Evolutionary conservation across 148 eudicot genomes (phyloP).

Genomic region (Camellia granthamiana): DNA sequence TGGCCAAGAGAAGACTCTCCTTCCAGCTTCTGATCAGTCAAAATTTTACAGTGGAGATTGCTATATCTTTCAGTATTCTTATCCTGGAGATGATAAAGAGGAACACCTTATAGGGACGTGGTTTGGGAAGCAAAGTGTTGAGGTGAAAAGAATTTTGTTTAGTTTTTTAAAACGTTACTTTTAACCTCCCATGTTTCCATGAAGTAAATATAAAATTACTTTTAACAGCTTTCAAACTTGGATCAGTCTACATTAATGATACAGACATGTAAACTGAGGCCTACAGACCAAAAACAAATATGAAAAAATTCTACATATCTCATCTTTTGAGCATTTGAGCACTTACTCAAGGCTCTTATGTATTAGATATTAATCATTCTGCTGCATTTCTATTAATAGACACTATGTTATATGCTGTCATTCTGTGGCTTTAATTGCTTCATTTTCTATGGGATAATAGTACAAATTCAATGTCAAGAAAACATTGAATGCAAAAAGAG

Average conservation of each 20-base stretch:
- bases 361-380: background rate
- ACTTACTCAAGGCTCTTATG: background rate
- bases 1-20: constrained; percentile 65
- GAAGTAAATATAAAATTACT: background rate
- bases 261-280: too few relatives aligned
- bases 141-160: constrained; percentile 37
- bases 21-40: constrained; percentile 67
- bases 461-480: background rate
- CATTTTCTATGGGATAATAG: background rate
- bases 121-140: constrained; percentile 90
- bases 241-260: background rate
- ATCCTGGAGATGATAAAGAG: constrained; percentile 83
- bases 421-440: background rate
- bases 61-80: constrained; percentile 88
- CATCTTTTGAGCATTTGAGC: background rate
- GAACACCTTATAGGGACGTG: constrained; percentile 90
- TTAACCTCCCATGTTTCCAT: background rate
- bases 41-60: constrained; percentile 97
- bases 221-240: background rate
- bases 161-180: background rate
- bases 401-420: background rate
- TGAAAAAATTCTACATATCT: background rate
- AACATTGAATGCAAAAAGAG: background rate
- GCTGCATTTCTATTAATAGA: background rate
- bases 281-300: background rate